Base-by-base conservation (phyloP, 129 eudicot genomes). In the Centaurea solstitialis region DNA sequence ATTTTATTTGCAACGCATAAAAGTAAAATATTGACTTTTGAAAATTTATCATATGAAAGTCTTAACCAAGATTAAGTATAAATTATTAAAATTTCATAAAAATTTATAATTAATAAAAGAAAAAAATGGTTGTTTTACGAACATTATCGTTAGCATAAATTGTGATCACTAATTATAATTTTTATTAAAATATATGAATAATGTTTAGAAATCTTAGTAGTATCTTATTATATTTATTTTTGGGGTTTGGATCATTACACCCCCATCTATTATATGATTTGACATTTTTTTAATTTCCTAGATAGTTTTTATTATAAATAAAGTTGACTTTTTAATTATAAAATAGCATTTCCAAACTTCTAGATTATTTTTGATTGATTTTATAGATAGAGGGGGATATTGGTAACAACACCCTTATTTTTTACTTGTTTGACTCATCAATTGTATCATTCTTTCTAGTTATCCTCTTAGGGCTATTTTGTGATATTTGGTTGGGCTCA, bases 401-500 rank as follows among this genome's bases (percentile, higher is more conserved):
- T n/a, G n/a, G n/a, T n/a, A n/a, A n/a, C n/a, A n/a, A n/a, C n/a
- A n/a, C n/a, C n/a, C n/a, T 2, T 67, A 21, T 26, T 21, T 18
- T 9, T 65, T 0, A 24, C 12, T 4, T 43, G 22, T 38, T 9
- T 73, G 40, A 6, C 7, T 74, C 26, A 24, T 45, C 8, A 26
- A 74, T 26, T 50, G 20, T 72, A 45, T 20, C 9, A 3, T 57
- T 57, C 62, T 50, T 50, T 50, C 37, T 33, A 57, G 43, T n/a
- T 17, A 12, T 75, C 2, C 33, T 75, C 18, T 75, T 59, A 64
- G 28, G 68, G 68, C 28, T 20, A 64, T 64, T 64, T 21, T 64
- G 68, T 57, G 15, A 50, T 69, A 80, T 62, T 72, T 80, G 40
- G 72, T 73, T 74, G 79, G 84, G 41, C 20, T 73, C 84, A 73